Conservation (phyloP, 2,329 filamentous ascomycete genomes). For the Gnomoniopsis sp. region DNA sequence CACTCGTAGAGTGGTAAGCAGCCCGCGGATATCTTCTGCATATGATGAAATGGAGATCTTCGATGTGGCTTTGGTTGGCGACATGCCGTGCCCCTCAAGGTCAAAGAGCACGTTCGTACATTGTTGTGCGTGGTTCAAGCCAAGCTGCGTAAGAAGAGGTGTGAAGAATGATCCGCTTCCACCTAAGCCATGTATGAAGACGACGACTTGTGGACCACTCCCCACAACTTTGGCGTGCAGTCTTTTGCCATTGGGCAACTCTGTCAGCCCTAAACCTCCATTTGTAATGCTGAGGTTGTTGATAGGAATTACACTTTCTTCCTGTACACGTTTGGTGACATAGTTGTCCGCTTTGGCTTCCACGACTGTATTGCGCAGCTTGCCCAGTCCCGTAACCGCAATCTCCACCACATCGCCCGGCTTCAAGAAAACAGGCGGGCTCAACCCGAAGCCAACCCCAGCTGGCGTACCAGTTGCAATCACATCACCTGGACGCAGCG, state of each 20-base stretch:
- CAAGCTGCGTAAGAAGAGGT: conserved; percentile 38
- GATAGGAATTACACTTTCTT: neutral
- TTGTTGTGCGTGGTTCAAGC: conserved; percentile 31
- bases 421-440: conserved; percentile 37
- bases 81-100: conserved; percentile 54
- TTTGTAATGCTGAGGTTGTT: conserved; percentile 21
- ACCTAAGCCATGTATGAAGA: conserved; percentile 56
- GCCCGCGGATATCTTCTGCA: conserved; percentile 30
- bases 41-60: conserved; percentile 41
- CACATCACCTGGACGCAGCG: conserved; percentile 42
- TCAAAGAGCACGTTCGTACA: conserved; percentile 36
- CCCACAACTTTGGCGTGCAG: conserved; percentile 35
- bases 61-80: conserved; percentile 47
- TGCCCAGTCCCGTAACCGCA: conserved; percentile 38
- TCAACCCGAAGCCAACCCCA: conserved; percentile 44
- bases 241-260: conserved; percentile 34
- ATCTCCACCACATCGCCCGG: conserved; percentile 39
- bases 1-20: conserved; percentile 26
- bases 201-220: conserved; percentile 27
- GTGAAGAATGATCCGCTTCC: conserved; percentile 41
- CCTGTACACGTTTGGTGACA: conserved; percentile 7
- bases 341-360: conserved; percentile 26
- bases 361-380: conserved; percentile 35
- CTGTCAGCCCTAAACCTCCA: conserved; percentile 30
- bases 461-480: conserved; percentile 42